These are phyloP conservation scores for Gossypium mustelinum DNA, from an alignment of 345 rosid species.

Conservation along the genomic window DNA sequence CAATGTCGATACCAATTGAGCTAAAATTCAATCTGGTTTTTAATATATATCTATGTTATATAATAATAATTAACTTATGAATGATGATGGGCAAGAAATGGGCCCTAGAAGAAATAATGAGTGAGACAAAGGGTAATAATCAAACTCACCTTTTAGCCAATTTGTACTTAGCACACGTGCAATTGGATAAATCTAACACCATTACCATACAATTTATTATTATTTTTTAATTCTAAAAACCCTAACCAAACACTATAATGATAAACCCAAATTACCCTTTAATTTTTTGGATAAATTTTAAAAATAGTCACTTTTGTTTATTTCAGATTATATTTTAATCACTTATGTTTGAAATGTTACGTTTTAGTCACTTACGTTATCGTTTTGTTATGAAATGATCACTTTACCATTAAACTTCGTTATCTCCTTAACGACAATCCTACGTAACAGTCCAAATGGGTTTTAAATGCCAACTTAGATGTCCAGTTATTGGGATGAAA, in stretches of 20 bases:
- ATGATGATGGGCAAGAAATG: neutral
- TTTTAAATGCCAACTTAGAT: too few relatives aligned
- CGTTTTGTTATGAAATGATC: too few relatives aligned
- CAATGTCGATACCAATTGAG: accelerated
- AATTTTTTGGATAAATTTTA: too few relatives aligned
- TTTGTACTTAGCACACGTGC: slow-evolving; percentile 26
- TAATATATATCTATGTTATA: too few relatives aligned
- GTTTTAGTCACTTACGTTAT: too few relatives aligned
- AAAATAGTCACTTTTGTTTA: too few relatives aligned
- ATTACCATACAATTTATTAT: neutral
- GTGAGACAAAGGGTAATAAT: slow-evolving; percentile 6
- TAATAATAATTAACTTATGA: neutral
- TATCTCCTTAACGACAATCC: too few relatives aligned
- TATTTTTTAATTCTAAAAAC: neutral
- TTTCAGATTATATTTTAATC: too few relatives aligned
- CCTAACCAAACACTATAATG: slow-evolving; percentile 5
- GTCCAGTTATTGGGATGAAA: accelerated
- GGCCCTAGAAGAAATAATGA: neutral
- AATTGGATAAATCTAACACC: neutral
- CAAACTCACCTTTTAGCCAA: slow-evolving; percentile 5
- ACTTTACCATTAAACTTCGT: too few relatives aligned
- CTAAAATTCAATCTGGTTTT: too few relatives aligned
- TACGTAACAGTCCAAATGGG: too few relatives aligned
- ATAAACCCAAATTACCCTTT: slow-evolving; percentile 12
- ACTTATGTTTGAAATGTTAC: too few relatives aligned